Evolutionary conservation across 768 basidiomycete genomes (phyloP).

Genomic region (Multifurca ochricompacta): DNA sequence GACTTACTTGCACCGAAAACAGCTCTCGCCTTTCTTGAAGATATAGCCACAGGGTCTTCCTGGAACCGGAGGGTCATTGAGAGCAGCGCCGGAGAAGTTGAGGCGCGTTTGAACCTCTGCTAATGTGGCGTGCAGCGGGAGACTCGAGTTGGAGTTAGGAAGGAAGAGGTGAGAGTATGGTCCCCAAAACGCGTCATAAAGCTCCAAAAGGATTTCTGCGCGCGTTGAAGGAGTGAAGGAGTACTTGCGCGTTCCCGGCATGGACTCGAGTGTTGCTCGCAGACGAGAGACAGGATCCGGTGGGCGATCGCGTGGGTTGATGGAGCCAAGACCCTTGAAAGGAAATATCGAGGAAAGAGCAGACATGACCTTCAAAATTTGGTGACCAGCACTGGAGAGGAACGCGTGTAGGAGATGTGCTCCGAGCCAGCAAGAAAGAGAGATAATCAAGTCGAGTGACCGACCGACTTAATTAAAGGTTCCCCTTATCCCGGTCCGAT

Average conservation of each 20-base stretch:
- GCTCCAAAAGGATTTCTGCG: constrained; percentile 71
- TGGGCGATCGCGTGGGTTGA: constrained; percentile 47
- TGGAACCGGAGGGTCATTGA: constrained; percentile 50
- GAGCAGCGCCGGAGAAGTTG: constrained; percentile 51
- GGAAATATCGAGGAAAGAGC: constrained; percentile 38
- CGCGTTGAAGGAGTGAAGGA: constrained; percentile 66
- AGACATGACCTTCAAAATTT: constrained; percentile 30
- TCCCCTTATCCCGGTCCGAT: constrained; percentile 19
- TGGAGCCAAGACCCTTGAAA: constrained; percentile 45
- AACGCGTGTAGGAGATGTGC: too few relatives aligned
- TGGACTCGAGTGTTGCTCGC: constrained; percentile 68
- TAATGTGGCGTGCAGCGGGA: constrained; percentile 56
- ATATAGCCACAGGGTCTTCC: constrained; percentile 77
- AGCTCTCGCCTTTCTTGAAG: constrained; percentile 86
- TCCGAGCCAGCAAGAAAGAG: background rate
- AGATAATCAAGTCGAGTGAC: too few relatives aligned
- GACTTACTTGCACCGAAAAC: constrained; percentile 89
- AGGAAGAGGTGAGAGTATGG: constrained; percentile 66
- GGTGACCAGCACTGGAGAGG: background rate
- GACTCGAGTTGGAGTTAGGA: constrained; percentile 51
- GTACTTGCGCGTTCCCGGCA: constrained; percentile 75
- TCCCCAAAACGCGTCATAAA: constrained; percentile 81
- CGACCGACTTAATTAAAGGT: too few relatives aligned
- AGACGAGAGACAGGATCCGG: constrained; percentile 65
- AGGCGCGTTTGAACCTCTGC: constrained; percentile 61